Base-by-base conservation (phyloP, 371 early-diverging fungal genomes). In the Mortierella polycephala region DNA sequence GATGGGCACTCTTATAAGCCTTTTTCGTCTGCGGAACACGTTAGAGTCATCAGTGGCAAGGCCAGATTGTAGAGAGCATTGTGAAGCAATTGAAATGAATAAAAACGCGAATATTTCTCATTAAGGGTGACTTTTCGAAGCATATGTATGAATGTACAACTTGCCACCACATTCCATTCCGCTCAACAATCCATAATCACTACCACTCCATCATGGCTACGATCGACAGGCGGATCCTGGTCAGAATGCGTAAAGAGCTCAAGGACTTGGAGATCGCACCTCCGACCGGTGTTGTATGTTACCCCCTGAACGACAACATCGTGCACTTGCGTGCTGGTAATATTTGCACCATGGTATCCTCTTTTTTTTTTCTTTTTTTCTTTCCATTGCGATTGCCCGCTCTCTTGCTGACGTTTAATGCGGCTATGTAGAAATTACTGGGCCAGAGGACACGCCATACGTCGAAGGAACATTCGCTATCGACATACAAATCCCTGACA, bases 1-100 rank as follows among this genome's bases (percentile, higher is more conserved):
- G 70, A 81, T 46, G 83, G 82, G 7, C 75, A 83, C 16, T 83
- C 80, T 5, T 87, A 89, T 74, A 83, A 85, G 53, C 85, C 86
- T 40, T 89, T 87, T 62, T 65, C 51, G 41, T 18, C 62, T 1
- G 46, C 69, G 5, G 79, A 79, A 46, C 57, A 79, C 39, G 23
- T n/a, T 1, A 64, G 73, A 13, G 79, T 79, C 20, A 45, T 72
- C 51, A 69, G 57, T 18, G 79, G 79, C 57, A 72, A 72, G 51
- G 79, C 79, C 64, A 79, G 69, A 53, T 40, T 79, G 30, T 30
- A 30, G 30, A 30, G 30, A 30, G 30, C 30, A 30, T 30, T 2
- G 30, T 30, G 30, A 30, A 30, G 2, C 30, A 1, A 2, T 30
- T 30, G 30, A 30, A 30, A 30, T 30, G 30, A 30, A 30, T 2